Base-by-base conservation (phyloP, 176 grass and related monocot genomes). In the Triticum urartu region DNA sequence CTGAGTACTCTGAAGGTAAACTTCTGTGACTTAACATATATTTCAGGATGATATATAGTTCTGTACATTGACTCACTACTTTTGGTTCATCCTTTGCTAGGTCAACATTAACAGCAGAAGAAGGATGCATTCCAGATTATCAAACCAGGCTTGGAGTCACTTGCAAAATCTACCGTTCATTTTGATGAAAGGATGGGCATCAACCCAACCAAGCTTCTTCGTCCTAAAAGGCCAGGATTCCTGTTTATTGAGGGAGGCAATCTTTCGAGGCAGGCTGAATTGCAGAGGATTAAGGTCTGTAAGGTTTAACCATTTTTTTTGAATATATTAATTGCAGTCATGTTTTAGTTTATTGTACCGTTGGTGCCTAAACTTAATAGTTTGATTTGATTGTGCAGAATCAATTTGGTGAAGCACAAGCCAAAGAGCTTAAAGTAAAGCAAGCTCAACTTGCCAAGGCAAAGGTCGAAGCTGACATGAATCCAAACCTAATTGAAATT, bases 401-500 rank as follows among this genome's bases (percentile, higher is more conserved):
- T 92, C 97, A 98, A 98, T 98, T 95, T 88, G 97, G 97, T 25
- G 97, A 98, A 85, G 94, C 92, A 82, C 97, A 98, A 89, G 92
- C 92, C 58, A 95, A 95, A 73, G 97, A 94, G 70, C 71, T 90
- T 63, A 94, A 89, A 85, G 85, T 94, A 66, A 98, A 98, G 76
- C 97, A 98, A 78, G 88, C 92, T 62, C 93, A 94, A 61, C 88
- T 95, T 85, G 90, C 97, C 11, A 94, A 94, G 84, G 96, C 93
- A 56, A 95, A 95, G 39, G 82, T 89, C 6, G 94, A 95, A 86
- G 75, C 86, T 9, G 97, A 90, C 84, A 95, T 90, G 42, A 98
- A 95, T 26, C 97, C 94, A 5, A 98, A 98, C 71, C 84, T 98
- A 43, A 95, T 95, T 85, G 93, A 94, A 82, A 87, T 98, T 89